Conservation (phyloP, 2,329 filamentous ascomycete species). For the Phyllosticta paracitricarpa region DNA sequence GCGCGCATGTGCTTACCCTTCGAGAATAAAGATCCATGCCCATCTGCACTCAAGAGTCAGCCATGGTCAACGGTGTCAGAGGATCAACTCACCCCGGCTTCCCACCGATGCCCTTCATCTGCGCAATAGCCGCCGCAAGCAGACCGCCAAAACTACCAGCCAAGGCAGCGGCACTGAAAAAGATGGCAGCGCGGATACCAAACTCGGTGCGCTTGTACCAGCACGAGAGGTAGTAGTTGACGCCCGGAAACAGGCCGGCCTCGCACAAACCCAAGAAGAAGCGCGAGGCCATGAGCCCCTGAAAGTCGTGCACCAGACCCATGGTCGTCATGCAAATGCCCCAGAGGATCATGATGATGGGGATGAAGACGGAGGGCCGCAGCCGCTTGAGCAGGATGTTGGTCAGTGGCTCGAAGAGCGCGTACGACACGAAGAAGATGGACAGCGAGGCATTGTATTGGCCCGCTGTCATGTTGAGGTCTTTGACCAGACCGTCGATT, state of each 20-base stretch:
- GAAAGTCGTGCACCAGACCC: constrained; percentile 38
- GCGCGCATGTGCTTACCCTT: constrained; percentile 7
- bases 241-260: constrained; percentile 53
- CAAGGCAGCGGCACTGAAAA: constrained; percentile 74
- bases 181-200: constrained; percentile 68
- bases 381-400: constrained; percentile 72
- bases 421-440: constrained; percentile 81
- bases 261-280: constrained; percentile 64
- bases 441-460: constrained; percentile 68
- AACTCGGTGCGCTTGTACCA: constrained; percentile 78
- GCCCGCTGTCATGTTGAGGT: constrained; percentile 51
- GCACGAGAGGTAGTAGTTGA: constrained; percentile 72
- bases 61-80: neutral
- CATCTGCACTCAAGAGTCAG: constrained; percentile 15
- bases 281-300: constrained; percentile 24
- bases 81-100: constrained; percentile 20
- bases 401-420: constrained; percentile 66
- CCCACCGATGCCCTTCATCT: constrained; percentile 54
- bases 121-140: constrained; percentile 59
- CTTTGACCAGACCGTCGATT: constrained; percentile 45
- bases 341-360: constrained; percentile 68
- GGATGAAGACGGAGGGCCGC: constrained; percentile 69
- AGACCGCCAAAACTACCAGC: constrained; percentile 70
- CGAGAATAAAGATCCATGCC: constrained; percentile 30
- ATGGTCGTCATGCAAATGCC: constrained; percentile 60